phyloP scores from a whole-genome alignment of 179 eudicot genomes.

The Drosera spatulata region DNA sequence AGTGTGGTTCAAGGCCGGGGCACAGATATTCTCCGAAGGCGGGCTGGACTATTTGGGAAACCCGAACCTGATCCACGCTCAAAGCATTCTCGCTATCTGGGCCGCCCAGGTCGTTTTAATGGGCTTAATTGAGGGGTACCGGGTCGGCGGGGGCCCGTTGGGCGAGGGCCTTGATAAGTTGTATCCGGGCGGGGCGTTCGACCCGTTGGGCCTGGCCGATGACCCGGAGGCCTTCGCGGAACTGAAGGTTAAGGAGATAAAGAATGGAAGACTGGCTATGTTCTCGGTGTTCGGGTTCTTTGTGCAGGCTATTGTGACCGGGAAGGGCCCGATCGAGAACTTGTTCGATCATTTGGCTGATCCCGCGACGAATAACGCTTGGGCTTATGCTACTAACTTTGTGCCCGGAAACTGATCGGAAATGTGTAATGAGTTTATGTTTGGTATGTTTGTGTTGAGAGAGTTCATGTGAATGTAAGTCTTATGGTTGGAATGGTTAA shows the following conservation, averaged over 20 bases:
- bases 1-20: constrained; percentile 18
- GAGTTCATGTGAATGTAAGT: no score
- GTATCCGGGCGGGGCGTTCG: constrained; percentile 19
- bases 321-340: no score
- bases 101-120: constrained; percentile 15
- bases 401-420: no score
- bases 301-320: no score
- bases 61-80: constrained; percentile 12
- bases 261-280: no score
- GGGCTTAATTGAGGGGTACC: constrained; percentile 18
- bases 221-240: constrained; percentile 8
- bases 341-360: no score
- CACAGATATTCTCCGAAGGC: constrained; percentile 14
- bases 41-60: constrained; percentile 13
- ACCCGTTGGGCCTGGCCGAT: constrained; percentile 17
- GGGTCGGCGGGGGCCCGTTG: constrained; percentile 16
- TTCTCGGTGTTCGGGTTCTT: no score
- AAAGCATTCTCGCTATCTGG: constrained; percentile 15
- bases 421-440: background rate
- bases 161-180: constrained; percentile 16
- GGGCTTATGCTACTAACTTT: no score
- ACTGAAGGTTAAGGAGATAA: no score
- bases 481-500: no score
- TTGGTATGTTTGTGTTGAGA: no score
- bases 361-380: no score